These are phyloP conservation scores for Aspergillus latus DNA, from an alignment of 2,329 filamentous ascomycete species.

Conservation along the genomic window DNA sequence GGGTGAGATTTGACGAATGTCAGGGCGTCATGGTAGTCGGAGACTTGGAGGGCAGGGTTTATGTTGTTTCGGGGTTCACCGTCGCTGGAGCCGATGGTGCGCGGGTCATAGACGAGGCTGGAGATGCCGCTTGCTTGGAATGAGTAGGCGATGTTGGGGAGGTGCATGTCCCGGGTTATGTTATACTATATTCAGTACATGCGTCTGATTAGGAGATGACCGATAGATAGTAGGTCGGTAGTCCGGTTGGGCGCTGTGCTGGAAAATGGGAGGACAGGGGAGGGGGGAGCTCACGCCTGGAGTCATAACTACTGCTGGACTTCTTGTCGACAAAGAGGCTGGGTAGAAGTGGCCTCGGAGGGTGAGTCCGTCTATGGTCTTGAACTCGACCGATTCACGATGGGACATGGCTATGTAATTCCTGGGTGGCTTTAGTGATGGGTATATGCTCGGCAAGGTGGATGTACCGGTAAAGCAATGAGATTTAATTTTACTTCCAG, in stretches of 20 bases:
- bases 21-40: constrained; percentile 41
- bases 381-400: constrained; percentile 36
- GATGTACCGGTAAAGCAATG: no score
- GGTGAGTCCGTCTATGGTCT: constrained; percentile 43
- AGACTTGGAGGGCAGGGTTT: constrained; percentile 31
- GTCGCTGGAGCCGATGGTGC: constrained; percentile 33
- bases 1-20: constrained; percentile 31
- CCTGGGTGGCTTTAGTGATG: no score
- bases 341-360: constrained; percentile 42
- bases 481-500: no score
- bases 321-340: constrained; percentile 17
- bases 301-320: constrained; percentile 22
- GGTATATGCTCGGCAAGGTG: no score
- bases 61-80: constrained; percentile 37
- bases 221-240: neutral
- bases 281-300: constrained; percentile 19
- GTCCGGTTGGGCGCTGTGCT: constrained; percentile 27
- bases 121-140: constrained; percentile 28
- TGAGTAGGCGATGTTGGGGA: constrained; percentile 21
- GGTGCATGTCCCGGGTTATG: constrained; percentile 29
- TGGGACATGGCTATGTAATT: neutral
- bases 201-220: no score
- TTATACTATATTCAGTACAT: no score
- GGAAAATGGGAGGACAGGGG: neutral
- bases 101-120: constrained; percentile 36